Base-by-base conservation (phyloP, 2,329 filamentous ascomycete genomes). In the Sclerotinia trifoliorum region DNA sequence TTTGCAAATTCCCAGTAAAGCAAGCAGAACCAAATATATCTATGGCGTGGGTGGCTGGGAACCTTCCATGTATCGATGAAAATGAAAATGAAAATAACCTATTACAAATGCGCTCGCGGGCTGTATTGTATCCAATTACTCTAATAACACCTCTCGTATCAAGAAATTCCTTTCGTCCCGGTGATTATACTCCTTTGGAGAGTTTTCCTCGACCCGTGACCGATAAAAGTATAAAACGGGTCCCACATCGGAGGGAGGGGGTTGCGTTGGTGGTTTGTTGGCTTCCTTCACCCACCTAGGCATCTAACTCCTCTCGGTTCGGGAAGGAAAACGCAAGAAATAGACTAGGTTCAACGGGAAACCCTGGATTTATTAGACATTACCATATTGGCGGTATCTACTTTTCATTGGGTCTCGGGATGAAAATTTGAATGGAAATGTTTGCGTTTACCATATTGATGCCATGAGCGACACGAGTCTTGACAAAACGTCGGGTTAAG, bases 361-460 rank as follows among this genome's bases (percentile, higher is more conserved):
- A 65, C 51, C 51, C 63, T 65, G 51, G 49, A 48, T 65, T 65
- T 57, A 24, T 65, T 57, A 32, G 26, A 48, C 52, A 35, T 58
- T 58, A 66, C 65, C 65, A 61, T 61, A 42, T 61, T 29, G 65
- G 42, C 65, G 65, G 65, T 66, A 52, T 66, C 46, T 61, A 19
- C 6, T 35, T 42, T 21, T 21, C 46, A 42, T 66, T 61, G 55
- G 65, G 55, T 66, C 55, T 66, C 55, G 65, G 60, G 46, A 24
- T 13, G 65, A n/a, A 21, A 35, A 10, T 35, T 35, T 10, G 5
- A 6, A 35, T 10, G n/a, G 17, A 2, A 24, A 46, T 3, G 1
- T 35, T 32, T 49, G 60, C 19, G 21, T 32, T 42, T 57, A 19
- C 3, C 35, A 35, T 39, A 39, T 62, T 51, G 46, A 62, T 62